These are phyloP conservation scores for Trametes versicolor DNA, from an alignment of 1,284 basidiomycete species.

Conservation along the genomic window DNA sequence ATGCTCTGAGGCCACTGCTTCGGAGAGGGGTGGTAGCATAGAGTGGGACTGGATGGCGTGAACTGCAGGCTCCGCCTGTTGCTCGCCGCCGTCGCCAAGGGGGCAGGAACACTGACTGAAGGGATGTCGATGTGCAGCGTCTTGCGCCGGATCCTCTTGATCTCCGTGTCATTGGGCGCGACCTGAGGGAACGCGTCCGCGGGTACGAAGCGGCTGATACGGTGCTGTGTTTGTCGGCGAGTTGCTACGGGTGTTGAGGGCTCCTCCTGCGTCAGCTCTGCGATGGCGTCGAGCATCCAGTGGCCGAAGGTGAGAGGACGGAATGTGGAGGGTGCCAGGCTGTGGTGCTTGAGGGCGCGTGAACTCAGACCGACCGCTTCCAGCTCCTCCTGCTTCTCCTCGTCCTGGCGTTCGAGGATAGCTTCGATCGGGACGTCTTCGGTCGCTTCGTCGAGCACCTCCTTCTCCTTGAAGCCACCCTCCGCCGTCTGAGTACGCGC, in stretches of 20 bases:
- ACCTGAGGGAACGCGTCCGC: constrained; percentile 46
- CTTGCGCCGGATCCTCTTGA: constrained; percentile 39
- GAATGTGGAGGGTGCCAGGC: constrained; percentile 44
- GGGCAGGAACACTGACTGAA: constrained; percentile 37
- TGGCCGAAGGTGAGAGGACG: constrained; percentile 58
- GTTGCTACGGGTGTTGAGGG: constrained; percentile 34
- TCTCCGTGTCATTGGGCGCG: constrained; percentile 27
- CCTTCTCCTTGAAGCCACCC: constrained; percentile 59
- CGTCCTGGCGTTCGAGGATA: constrained; percentile 52
- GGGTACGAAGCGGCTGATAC: constrained; percentile 50
- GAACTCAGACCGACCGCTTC: constrained; percentile 38
- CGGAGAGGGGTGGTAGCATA: constrained; percentile 46
- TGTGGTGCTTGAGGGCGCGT: constrained; percentile 48
- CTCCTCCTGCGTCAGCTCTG: constrained; percentile 61
- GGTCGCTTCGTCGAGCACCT: constrained; percentile 43
- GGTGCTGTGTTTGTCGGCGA: constrained; percentile 38
- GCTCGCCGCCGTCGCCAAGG: constrained; percentile 40
- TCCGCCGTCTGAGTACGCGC: constrained; percentile 55
- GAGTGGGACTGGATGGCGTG: constrained; percentile 58
- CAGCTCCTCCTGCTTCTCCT: constrained; percentile 46
- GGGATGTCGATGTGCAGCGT: constrained; percentile 48
- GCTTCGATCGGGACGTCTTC: constrained; percentile 47
- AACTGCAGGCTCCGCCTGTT: constrained; percentile 66
- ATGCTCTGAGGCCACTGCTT: constrained; percentile 41
- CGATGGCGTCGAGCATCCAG: constrained; percentile 84